These are phyloP conservation scores for Metschnikowia similis DNA, from an alignment of 805 yeast genomes.

Conservation along the genomic window DNA sequence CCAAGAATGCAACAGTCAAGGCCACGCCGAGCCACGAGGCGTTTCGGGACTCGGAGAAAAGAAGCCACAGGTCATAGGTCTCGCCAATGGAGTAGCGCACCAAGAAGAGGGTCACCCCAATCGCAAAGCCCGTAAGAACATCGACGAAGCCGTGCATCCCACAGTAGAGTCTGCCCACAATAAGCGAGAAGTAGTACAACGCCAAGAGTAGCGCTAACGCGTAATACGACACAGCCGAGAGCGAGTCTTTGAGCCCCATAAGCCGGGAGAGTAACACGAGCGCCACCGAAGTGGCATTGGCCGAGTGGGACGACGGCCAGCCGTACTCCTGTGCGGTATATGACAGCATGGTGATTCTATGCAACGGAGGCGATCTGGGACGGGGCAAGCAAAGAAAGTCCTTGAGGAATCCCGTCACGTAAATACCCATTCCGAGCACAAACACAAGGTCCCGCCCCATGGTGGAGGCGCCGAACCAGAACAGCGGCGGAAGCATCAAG, in stretches of 20 bases:
- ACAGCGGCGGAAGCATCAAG: conserved; percentile 76
- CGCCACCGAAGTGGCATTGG: conserved; percentile 85
- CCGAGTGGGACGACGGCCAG: conserved; percentile 90
- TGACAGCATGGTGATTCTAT: conserved; percentile 84
- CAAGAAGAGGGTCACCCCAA: conserved; percentile 57
- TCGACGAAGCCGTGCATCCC: conserved; percentile 97
- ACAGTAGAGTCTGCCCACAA: conserved; percentile 82
- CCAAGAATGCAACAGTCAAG: conserved; percentile 34
- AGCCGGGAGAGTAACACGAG: conserved; percentile 33
- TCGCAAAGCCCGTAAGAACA: conserved; percentile 55
- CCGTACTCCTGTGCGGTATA: conserved; percentile 93
- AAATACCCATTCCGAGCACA: conserved; percentile 68
- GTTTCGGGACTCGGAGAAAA: conserved; percentile 22
- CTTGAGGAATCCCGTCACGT: conserved; percentile 67
- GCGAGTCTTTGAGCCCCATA: conserved; percentile 12
- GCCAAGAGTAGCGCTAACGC: conserved; percentile 17
- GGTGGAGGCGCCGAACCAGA: conserved; percentile 68
- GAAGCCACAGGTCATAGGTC: conserved; percentile 44
- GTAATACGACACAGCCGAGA: conserved; percentile 10
- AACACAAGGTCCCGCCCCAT: conserved; percentile 56
- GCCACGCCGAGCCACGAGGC: conserved; percentile 17
- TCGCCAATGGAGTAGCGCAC: conserved; percentile 40
- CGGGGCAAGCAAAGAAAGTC: conserved; percentile 89
- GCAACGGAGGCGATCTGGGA: conserved; percentile 88
- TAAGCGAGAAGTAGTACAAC: conserved; percentile 59